A percentile compares a stretch with the other conserved stretches of the same genome.
Conservation (phyloP, 345 rosid species). For the Draba incana region DNA sequence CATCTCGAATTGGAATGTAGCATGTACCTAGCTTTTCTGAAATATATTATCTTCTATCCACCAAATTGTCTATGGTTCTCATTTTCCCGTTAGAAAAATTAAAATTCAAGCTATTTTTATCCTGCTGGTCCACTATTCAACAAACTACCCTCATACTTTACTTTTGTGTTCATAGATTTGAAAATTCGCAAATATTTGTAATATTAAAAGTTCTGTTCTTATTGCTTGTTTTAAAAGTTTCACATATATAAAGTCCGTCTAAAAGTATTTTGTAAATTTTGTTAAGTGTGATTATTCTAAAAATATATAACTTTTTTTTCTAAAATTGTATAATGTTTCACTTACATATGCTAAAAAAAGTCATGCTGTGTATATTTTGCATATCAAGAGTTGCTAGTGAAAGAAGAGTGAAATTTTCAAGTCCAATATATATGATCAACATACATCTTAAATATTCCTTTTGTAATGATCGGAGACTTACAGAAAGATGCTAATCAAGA, state of each 20-base stretch:
- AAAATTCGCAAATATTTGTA: neutral
- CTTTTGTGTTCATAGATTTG: neutral
- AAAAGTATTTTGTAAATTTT: too few species aligned
- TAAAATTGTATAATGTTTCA: too few species aligned
- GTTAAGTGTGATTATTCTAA: too few species aligned
- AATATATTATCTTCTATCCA: neutral
- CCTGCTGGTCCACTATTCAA: neutral
- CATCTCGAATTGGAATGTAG: slow-evolving; percentile 17
- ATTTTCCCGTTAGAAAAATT: neutral
- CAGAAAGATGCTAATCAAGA: slow-evolving; percentile 26
- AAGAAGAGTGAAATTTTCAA: too few species aligned
- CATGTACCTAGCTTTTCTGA: slow-evolving; percentile 24
- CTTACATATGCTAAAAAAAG: too few species aligned
- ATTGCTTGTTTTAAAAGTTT: slow-evolving; percentile 12
- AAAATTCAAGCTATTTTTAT: neutral
- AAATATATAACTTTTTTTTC: too few species aligned
- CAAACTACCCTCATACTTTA: neutral
- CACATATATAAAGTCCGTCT: too few species aligned
- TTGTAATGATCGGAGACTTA: neutral
- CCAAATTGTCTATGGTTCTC: neutral
- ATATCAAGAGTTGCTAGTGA: too few species aligned
- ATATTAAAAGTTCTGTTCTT: neutral
- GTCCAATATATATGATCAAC: too few species aligned
- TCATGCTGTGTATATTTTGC: too few species aligned
- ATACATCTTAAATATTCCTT: neutral